A percentile compares a stretch with the other conserved stretches of the same genome.
Conservation (phyloP, 805 yeast species). For the Yamadazyma insecticola region DNA sequence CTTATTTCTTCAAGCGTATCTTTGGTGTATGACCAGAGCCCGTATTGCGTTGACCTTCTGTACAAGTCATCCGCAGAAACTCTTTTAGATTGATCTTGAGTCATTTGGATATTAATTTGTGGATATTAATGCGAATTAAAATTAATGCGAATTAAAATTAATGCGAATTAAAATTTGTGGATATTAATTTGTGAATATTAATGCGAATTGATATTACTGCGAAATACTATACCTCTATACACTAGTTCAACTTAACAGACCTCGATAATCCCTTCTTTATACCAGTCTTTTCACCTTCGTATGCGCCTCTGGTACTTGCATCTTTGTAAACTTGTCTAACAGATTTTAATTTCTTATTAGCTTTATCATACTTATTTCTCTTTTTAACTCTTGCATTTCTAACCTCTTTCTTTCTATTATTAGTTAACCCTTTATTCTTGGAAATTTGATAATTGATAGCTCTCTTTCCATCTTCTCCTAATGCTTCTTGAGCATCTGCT, state of each 20-base stretch:
- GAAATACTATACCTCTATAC: too few relatives aligned
- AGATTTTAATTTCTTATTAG: constrained; percentile 88
- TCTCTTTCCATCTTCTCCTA: constrained; percentile 83
- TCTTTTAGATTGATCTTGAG: too few relatives aligned
- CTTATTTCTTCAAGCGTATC: constrained; percentile 51
- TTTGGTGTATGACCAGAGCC: constrained; percentile 77
- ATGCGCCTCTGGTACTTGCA: constrained; percentile 62
- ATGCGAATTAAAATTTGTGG: too few relatives aligned
- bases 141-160: too few relatives aligned
- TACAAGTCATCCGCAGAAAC: constrained; percentile 82
- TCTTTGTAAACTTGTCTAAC: constrained; percentile 88
- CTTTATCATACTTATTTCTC: constrained; percentile 94
- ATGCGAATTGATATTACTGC: too few relatives aligned
- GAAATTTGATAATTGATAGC: constrained; percentile 92
- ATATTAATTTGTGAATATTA: too few relatives aligned
- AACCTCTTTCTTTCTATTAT: constrained; percentile 87
- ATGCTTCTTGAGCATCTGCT: constrained; percentile 60
- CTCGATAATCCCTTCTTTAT: constrained; percentile 90
- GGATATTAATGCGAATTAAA: too few relatives aligned
- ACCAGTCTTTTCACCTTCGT: constrained; percentile 95
- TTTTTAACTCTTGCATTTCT: constrained; percentile 96
- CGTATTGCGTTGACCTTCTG: constrained; percentile 79
- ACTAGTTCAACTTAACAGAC: constrained; percentile 68
- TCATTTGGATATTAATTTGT: too few relatives aligned
- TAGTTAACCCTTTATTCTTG: constrained; percentile 95